phyloP scores from a whole-genome alignment of 164 flowering plant species.

The Berberis vulgaris region DNA sequence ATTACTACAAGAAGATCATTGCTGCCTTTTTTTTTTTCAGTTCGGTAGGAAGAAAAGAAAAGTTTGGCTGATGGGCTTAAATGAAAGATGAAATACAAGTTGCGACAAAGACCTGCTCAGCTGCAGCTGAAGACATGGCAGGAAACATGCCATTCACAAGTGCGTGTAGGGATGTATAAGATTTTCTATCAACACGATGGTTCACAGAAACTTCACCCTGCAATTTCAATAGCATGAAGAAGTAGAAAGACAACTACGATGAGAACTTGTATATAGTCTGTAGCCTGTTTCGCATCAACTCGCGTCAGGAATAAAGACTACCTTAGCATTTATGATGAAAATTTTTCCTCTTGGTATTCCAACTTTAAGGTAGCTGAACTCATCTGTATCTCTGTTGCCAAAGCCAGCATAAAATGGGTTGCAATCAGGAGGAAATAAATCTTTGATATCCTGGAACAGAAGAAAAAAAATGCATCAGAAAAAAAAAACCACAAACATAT shows the following conservation, averaged over 20 bases:
- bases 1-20: not conserved
- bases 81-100: not conserved
- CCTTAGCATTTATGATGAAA: constrained; percentile 94
- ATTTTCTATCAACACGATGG: constrained; percentile 62
- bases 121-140: constrained; percentile 22
- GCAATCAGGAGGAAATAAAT: constrained; percentile 73
- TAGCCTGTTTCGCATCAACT: not conserved
- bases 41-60: not conserved
- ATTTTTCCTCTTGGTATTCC: constrained; percentile 95
- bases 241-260: constrained; percentile 3
- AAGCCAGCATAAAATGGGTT: constrained; percentile 98
- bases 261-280: not conserved
- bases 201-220: constrained; percentile 85
- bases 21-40: not conserved
- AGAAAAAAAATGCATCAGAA: constrained; percentile 7
- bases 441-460: constrained; percentile 62
- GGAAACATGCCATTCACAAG: constrained; percentile 95
- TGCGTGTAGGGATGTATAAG: constrained; percentile 67
- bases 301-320: constrained; percentile 14
- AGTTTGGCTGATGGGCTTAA: not conserved
- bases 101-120: constrained; percentile 56
- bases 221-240: constrained; percentile 9
- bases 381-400: constrained; percentile 96
- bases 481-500: not conserved
- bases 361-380: constrained; percentile 88